phyloP scores from a whole-genome alignment of 2,329 filamentous ascomycete species.

The Beauveria sp. region DNA sequence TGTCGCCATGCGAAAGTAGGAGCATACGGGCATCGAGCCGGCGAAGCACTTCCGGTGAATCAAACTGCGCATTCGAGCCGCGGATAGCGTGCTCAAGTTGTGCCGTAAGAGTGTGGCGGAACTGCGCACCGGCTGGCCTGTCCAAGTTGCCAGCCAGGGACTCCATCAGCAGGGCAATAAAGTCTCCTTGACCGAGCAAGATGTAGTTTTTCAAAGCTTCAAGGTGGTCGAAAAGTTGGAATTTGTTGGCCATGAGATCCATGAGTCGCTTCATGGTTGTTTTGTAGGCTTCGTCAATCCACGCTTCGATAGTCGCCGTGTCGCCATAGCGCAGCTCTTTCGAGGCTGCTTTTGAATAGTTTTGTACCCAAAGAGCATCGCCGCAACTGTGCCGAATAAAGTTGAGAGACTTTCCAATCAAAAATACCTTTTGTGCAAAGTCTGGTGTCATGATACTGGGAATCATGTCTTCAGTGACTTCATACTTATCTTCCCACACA shows the following conservation, averaged over 20 bases:
- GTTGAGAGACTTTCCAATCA: slow-evolving; percentile 96
- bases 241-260: slow-evolving; percentile 88
- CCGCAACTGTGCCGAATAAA: slow-evolving; percentile 95
- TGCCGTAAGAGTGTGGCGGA: slow-evolving; percentile 93
- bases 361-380: slow-evolving; percentile 91
- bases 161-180: slow-evolving; percentile 95
- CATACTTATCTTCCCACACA: slow-evolving; percentile 98
- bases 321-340: slow-evolving; percentile 91
- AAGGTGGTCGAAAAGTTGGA: slow-evolving; percentile 88
- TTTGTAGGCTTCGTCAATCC: slow-evolving; percentile 96
- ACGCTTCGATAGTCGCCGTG: slow-evolving; percentile 81
- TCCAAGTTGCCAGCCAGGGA: slow-evolving; percentile 89
- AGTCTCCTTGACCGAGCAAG: slow-evolving; percentile 89
- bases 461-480: slow-evolving; percentile 75
- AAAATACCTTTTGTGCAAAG: slow-evolving; percentile 91
- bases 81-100: slow-evolving; percentile 96
- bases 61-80: slow-evolving; percentile 93
- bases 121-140: slow-evolving; percentile 91
- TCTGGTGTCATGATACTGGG: slow-evolving; percentile 89
- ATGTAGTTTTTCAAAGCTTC: slow-evolving; percentile 91
- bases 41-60: slow-evolving; percentile 82
- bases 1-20: slow-evolving; percentile 90
- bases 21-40: slow-evolving; percentile 97
- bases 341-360: slow-evolving; percentile 86
- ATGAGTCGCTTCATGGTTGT: slow-evolving; percentile 95